Evolutionary conservation across 164 flowering plant genomes (phyloP), one percentile per base, ranked within the genome.

Genomic region (Protea cynaroides): DNA sequence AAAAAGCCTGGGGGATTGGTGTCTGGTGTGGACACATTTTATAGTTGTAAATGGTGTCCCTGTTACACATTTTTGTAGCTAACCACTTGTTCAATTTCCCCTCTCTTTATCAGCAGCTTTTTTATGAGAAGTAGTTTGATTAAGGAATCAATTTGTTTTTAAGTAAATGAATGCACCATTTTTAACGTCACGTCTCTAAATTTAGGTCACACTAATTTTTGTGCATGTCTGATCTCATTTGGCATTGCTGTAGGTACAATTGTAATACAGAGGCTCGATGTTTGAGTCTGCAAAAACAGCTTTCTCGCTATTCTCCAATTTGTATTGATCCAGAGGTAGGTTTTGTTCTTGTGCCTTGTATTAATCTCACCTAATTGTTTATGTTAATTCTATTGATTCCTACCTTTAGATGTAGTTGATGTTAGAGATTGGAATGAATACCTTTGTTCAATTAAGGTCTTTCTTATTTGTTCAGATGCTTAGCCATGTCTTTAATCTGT

Each of bases 251-350:
- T 64, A 93, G 98, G 92, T 90, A 86, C 84, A 84, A 80, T 66
- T 78, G 71, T 61, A 78, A 85, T 65, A 63, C 62, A 15, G 81
- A 76, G 74, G 79, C 71, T 50, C 89, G 92, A 62, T 70, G 80
- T 76, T 59, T 78, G 73, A 47, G 72, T 63, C 75, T 93, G 63
- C 84, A 90, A 49, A 87, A 84, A 68, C 86, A 88, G 75, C 82
- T 90, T 51, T 65, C 58, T 59, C 90, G 94, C 53, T 93, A 87
- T 86, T 85, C 86, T 70, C 73, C 87, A 61, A 80, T 87, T 51
- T 70, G 82, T 58, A 82, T 93, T 36, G 71, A 69, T 59, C 80
- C 89, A 40, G 92, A 90, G 93, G 98, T 91, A 68, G 44, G 66
- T 62, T 52, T 60, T 69, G 19, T 59, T 36, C 21, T 24, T 38